Percentiles rank a stretch among this genome's conserved stretches.
phyloP scores from a whole-genome alignment of 2,329 filamentous ascomycete species.

The Cladophialophora yegresii region DNA sequence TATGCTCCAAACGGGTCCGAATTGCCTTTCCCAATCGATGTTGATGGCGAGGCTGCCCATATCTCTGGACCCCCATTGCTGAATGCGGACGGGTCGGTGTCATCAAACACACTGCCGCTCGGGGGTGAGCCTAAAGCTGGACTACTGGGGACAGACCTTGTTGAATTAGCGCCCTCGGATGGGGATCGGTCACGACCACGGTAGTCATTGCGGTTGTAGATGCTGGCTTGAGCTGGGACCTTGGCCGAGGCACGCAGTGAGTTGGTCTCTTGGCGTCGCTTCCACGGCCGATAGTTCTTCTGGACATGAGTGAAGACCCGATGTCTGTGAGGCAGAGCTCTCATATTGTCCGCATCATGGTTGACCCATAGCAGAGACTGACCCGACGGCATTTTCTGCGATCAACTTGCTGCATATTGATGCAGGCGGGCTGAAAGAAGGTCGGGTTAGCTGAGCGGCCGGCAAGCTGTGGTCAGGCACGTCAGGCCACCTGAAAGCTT shows the following conservation, averaged over 20 bases:
- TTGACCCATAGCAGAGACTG: slow-evolving; percentile 18
- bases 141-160: neutral
- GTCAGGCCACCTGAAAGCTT: neutral
- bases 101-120: neutral
- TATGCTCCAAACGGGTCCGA: slow-evolving; percentile 22
- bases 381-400: slow-evolving; percentile 7
- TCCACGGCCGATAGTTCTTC: slow-evolving; percentile 21
- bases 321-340: slow-evolving; percentile 17
- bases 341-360: slow-evolving; percentile 19
- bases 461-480: neutral
- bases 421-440: neutral
- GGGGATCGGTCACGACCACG: no score
- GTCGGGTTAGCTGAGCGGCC: neutral
- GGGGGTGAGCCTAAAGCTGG: neutral
- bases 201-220: neutral
- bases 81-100: neutral
- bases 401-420: neutral
- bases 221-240: neutral
- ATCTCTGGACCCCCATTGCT: neutral
- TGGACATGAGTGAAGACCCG: slow-evolving; percentile 22
- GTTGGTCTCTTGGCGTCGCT: slow-evolving; percentile 19
- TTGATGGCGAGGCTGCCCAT: slow-evolving; percentile 2
- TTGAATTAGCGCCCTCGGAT: neutral
- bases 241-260: slow-evolving; percentile 9
- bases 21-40: slow-evolving; percentile 17